These are phyloP conservation scores for Durotheca rogersii DNA, from an alignment of 495 filamentous ascomycete genomes.

Conservation along the genomic window DNA sequence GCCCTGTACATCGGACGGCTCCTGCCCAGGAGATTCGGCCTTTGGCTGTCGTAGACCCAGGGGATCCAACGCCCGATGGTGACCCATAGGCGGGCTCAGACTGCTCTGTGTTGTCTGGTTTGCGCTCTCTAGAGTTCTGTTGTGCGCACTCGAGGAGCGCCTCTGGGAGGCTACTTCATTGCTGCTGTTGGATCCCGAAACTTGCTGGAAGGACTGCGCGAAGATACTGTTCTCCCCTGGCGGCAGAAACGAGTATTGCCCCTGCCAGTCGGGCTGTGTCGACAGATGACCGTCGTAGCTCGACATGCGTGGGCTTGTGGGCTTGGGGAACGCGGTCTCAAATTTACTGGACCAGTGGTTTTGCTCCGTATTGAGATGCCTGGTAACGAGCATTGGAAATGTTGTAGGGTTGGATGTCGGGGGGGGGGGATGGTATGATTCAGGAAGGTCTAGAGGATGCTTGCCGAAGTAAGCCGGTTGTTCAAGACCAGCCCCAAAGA, in stretches of 20 bases:
- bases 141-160: constrained; percentile 40
- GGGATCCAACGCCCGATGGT: constrained; percentile 45
- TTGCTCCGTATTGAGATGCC: constrained; percentile 57
- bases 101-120: constrained; percentile 37
- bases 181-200: constrained; percentile 42
- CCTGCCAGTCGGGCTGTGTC: constrained; percentile 62
- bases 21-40: constrained; percentile 34
- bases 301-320: constrained; percentile 60
- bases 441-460: constrained; percentile 12
- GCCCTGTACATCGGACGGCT: constrained; percentile 41
- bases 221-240: constrained; percentile 52
- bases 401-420: constrained; percentile 25
- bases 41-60: constrained; percentile 49
- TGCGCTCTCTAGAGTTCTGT: constrained; percentile 36
- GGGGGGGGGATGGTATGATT: constrained; percentile 11
- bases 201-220: constrained; percentile 51
- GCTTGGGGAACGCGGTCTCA: constrained; percentile 52
- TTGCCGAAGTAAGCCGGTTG: constrained; percentile 20
- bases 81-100: constrained; percentile 38
- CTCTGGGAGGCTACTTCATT: constrained; percentile 46
- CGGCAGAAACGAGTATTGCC: constrained; percentile 57
- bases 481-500: constrained; percentile 9
- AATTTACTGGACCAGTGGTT: constrained; percentile 61
- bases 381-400: constrained; percentile 62
- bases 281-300: constrained; percentile 53